phyloP scores from a whole-genome alignment of 768 basidiomycete species.

The Gymnopilus junonius region DNA sequence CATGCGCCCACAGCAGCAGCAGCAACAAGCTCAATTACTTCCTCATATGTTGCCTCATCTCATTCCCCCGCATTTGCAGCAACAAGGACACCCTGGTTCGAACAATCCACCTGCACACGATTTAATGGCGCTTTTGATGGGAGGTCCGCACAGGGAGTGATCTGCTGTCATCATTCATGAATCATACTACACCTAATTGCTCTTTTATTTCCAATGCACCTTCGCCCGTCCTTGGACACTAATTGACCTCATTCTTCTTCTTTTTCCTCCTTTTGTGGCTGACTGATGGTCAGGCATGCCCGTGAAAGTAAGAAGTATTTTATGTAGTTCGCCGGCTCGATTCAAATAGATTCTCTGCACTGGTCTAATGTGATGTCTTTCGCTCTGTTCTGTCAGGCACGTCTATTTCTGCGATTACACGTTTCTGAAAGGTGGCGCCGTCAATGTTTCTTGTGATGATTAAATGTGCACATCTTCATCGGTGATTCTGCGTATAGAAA shows the following conservation, averaged over 20 bases:
- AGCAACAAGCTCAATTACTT: slow-evolving; percentile 60
- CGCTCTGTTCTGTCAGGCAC: neutral
- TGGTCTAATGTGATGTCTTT: slow-evolving; percentile 14
- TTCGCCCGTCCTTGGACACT: neutral
- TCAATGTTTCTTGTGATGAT: neutral
- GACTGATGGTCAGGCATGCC: slow-evolving; percentile 4
- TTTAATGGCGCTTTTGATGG: slow-evolving; percentile 85
- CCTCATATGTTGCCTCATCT: slow-evolving; percentile 55
- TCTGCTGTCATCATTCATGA: slow-evolving; percentile 12
- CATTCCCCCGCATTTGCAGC: slow-evolving; percentile 63
- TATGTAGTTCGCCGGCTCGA: slow-evolving; percentile 12
- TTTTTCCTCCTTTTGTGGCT: neutral
- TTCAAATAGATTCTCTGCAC: slow-evolving; percentile 12
- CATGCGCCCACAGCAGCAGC: slow-evolving; percentile 57
- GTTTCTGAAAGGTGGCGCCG: slow-evolving; percentile 2
- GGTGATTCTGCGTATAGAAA: neutral
- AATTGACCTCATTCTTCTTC: neutral
- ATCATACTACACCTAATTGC: slow-evolving; percentile 15
- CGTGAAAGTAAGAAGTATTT: slow-evolving; percentile 12
- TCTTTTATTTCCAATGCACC: slow-evolving; percentile 5
- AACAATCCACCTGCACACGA: slow-evolving; percentile 70
- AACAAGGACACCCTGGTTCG: slow-evolving; percentile 52
- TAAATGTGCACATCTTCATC: neutral
- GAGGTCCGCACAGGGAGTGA: slow-evolving; percentile 71
- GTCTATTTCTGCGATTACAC: neutral